These are phyloP conservation scores for Guadua angustifolia DNA, from an alignment of 176 grass and related monocot genomes.

Conservation along the genomic window DNA sequence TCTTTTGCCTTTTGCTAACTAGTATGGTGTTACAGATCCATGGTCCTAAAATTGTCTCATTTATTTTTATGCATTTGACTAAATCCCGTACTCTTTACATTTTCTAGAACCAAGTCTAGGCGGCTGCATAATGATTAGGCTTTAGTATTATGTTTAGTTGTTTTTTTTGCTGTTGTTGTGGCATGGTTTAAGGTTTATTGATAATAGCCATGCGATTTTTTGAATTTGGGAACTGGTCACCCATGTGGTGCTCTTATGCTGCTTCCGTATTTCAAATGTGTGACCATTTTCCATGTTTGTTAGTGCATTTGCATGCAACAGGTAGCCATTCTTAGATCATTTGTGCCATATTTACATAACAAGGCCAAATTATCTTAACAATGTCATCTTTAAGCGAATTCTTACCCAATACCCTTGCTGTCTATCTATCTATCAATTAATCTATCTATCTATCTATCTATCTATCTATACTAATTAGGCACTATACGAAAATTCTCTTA, in stretches of 20 bases:
- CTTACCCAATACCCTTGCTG: too few relatives aligned
- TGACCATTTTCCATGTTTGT: conserved; percentile 14
- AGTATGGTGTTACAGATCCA: not conserved
- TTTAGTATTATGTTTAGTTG: not conserved
- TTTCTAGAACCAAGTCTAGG: too few relatives aligned
- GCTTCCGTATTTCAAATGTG: not conserved
- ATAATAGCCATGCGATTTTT: not conserved
- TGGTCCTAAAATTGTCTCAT: not conserved
- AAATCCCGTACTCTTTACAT: not conserved
- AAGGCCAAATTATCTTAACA: too few relatives aligned
- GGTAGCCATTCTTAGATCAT: too few relatives aligned
- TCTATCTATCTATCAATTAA: too few relatives aligned
- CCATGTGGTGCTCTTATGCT: not conserved
- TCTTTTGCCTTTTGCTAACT: not conserved
- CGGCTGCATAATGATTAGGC: too few relatives aligned
- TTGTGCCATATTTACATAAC: too few relatives aligned
- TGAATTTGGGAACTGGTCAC: not conserved
- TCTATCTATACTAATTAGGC: too few relatives aligned
- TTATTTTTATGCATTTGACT: not conserved
- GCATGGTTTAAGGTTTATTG: not conserved
- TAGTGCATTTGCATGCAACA: too few relatives aligned
- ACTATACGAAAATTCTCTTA: too few relatives aligned
- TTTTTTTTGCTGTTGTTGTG: not conserved
- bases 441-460: too few relatives aligned
- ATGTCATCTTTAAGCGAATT: too few relatives aligned